These are phyloP conservation scores for Polysphondylium violaceum DNA, from an alignment of 78 protist species.

Conservation along the genomic window DNA sequence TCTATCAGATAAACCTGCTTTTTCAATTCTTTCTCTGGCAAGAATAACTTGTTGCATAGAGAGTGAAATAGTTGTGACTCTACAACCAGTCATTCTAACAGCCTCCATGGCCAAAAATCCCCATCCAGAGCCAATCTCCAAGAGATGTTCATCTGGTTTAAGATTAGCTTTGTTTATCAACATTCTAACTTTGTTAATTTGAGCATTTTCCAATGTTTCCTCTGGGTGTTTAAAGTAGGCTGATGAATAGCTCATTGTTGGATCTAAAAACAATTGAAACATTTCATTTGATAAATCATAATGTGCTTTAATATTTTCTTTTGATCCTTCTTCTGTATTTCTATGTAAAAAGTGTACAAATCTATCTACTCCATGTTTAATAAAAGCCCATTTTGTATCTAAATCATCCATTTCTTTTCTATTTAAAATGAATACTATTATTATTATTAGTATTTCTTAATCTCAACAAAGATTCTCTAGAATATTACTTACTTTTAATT, in stretches of 20 bases:
- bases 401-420: constrained; percentile 58
- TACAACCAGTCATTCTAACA: constrained; percentile 56
- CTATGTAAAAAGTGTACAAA: constrained; percentile 25
- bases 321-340: constrained; percentile 60
- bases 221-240: constrained; percentile 35
- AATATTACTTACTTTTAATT: constrained; percentile 19
- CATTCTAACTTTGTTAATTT: constrained; percentile 50
- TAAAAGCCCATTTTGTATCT: constrained; percentile 57
- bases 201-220: constrained; percentile 53
- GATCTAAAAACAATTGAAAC: constrained; percentile 74
- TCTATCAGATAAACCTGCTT: constrained; percentile 31
- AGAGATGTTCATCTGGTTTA: constrained; percentile 20
- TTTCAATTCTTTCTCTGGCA: constrained; percentile 14
- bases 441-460: background rate
- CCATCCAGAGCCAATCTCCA: constrained; percentile 85
- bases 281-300: constrained; percentile 81
- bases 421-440: constrained; percentile 32
- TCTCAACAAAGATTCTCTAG: background rate
- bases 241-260: constrained; percentile 80
- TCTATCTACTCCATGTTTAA: constrained; percentile 57
- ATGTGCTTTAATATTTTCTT: constrained; percentile 78
- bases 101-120: constrained; percentile 72
- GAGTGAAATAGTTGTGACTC: constrained; percentile 45
- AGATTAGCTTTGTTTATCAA: constrained; percentile 72
- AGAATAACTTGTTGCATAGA: constrained; percentile 45